phyloP scores from a whole-genome alignment of 331 rosid species.

The Acacia pycnantha region DNA sequence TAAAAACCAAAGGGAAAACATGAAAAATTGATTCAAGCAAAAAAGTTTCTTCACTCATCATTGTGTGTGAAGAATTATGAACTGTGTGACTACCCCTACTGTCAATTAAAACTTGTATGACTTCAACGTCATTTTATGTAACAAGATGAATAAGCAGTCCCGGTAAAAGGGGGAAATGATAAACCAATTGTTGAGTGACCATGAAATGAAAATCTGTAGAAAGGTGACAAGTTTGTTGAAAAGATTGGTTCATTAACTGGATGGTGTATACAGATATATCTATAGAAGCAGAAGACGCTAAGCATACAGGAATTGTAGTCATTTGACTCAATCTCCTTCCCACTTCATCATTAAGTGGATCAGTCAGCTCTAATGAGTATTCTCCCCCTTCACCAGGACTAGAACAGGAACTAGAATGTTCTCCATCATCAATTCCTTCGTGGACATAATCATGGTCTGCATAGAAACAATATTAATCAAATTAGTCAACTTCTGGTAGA shows the following conservation, averaged over 20 bases:
- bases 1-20: not conserved
- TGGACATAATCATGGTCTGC: constrained; percentile 43
- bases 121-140: not conserved
- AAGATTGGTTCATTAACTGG: constrained; percentile 23
- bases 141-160: constrained; percentile 10
- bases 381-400: constrained; percentile 56
- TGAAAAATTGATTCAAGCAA: not conserved
- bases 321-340: constrained; percentile 60
- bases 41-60: constrained; percentile 12
- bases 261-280: constrained; percentile 32
- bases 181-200: constrained; percentile 7
- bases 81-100: not conserved
- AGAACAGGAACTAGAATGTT: constrained; percentile 63
- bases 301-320: constrained; percentile 67
- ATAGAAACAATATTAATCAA: constrained; percentile 18
- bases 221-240: constrained; percentile 1
- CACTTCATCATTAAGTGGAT: constrained; percentile 52
- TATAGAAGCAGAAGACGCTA: constrained; percentile 18
- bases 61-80: not conserved
- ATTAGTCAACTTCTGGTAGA: constrained; percentile 16
- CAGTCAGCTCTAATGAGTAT: constrained; percentile 37
- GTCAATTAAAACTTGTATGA: constrained; percentile 12
- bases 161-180: not conserved
- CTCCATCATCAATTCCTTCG: constrained; percentile 38
- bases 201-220: not conserved